These are phyloP conservation scores for Dipsacomyces acuminosporus DNA, from an alignment of 371 early-diverging fungal species.

Conservation along the genomic window DNA sequence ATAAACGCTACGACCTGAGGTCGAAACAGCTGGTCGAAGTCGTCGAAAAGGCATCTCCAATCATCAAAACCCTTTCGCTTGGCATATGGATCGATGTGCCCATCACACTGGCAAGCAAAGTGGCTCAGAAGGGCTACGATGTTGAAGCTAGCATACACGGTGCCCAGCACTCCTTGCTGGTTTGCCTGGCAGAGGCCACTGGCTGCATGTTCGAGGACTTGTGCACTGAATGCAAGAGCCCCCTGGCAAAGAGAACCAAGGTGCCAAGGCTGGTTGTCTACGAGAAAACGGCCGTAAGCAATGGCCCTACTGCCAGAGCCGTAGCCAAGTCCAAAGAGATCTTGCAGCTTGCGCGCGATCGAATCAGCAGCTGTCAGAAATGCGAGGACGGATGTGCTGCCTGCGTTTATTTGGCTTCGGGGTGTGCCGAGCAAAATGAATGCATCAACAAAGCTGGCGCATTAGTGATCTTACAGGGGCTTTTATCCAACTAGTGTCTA, in stretches of 20 bases:
- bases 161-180: conserved; percentile 19
- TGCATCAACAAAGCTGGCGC: neutral
- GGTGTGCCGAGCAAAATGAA: neutral
- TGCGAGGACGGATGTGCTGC: neutral
- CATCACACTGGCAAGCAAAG: neutral
- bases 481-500: conserved; percentile 1
- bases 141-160: conserved; percentile 29
- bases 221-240: conserved; percentile 24
- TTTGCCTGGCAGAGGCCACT: neutral
- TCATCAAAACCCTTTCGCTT: neutral
- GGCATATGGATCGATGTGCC: conserved; percentile 38
- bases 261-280: conserved; percentile 14
- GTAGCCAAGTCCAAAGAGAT: neutral
- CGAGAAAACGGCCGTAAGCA: conserved; percentile 1
- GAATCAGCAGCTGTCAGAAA: neutral
- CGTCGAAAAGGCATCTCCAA: conserved; percentile 22
- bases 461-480: neutral
- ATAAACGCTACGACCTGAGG: conserved; percentile 11
- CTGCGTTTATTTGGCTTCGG: neutral
- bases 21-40: conserved; percentile 15
- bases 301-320: conserved; percentile 7
- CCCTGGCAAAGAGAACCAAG: conserved; percentile 3
- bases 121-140: neutral
- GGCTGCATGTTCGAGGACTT: conserved; percentile 7
- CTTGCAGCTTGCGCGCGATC: neutral